Percentiles rank a stretch among this genome's conserved stretches.
Conservation (phyloP, 2,329 filamentous ascomycete genomes). For the Diaporthe caulivora region DNA sequence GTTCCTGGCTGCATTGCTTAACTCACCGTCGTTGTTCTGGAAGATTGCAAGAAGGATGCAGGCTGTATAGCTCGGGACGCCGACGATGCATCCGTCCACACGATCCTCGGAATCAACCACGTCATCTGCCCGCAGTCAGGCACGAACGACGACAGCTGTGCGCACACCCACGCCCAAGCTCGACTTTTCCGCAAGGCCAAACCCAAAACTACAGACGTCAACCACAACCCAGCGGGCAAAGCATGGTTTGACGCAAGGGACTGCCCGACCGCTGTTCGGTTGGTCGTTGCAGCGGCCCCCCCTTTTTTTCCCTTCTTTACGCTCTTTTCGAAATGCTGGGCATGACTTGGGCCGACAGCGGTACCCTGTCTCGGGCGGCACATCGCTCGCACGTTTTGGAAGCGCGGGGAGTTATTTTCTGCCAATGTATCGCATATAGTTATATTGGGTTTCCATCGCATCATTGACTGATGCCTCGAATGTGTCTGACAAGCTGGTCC, state of each 20-base stretch:
- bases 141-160: slow-evolving; percentile 24
- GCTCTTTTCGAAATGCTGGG: slow-evolving; percentile 16
- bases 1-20: background rate
- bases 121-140: slow-evolving; percentile 21
- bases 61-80: too few species aligned
- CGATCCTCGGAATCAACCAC: background rate
- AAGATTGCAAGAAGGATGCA: background rate
- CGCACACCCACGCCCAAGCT: slow-evolving; percentile 1
- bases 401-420: slow-evolving; percentile 12
- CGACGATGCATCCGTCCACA: background rate
- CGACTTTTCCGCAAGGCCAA: slow-evolving; percentile 17
- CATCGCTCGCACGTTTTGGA: slow-evolving; percentile 30
- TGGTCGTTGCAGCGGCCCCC: slow-evolving; percentile 20
- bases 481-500: slow-evolving; percentile 22
- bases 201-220: slow-evolving; percentile 24
- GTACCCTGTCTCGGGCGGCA: slow-evolving; percentile 24
- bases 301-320: background rate
- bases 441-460: slow-evolving; percentile 25
- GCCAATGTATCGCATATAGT: slow-evolving; percentile 29
- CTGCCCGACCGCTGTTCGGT: slow-evolving; percentile 28
- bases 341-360: slow-evolving; percentile 29
- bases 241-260: slow-evolving; percentile 30
- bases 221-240: slow-evolving; percentile 28
- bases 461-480: slow-evolving; percentile 22
- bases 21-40: background rate